Evolutionary conservation across 306 rosid genomes (phyloP).

Genomic region (Begonia peltatifolia): DNA sequence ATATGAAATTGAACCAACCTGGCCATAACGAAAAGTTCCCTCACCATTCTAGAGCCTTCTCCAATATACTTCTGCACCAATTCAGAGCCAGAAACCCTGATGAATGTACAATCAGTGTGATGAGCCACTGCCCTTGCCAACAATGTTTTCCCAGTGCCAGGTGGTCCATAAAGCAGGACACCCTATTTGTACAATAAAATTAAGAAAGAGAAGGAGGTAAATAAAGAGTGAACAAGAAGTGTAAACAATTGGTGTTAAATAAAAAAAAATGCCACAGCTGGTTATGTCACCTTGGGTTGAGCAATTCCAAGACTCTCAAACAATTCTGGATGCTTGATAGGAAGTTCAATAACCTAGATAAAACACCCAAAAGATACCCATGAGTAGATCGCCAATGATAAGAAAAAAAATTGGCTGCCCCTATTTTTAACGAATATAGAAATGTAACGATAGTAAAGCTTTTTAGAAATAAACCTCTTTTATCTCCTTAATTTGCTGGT

Average conservation of each 20-base stretch:
- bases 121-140: constrained; percentile 99
- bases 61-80: constrained; percentile 97
- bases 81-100: constrained; percentile 98
- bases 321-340: constrained; percentile 94
- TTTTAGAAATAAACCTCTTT: constrained; percentile 49
- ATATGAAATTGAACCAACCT: constrained; percentile 42
- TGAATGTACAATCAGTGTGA: constrained; percentile 95
- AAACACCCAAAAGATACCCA: constrained; percentile 6
- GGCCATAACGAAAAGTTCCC: constrained; percentile 98
- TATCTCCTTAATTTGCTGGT: constrained; percentile 97
- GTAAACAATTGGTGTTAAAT: neutral
- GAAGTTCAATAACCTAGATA: constrained; percentile 83
- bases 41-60: constrained; percentile 99
- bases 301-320: constrained; percentile 99
- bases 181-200: constrained; percentile 29
- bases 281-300: constrained; percentile 75
- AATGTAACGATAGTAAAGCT: neutral
- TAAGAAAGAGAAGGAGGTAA: neutral
- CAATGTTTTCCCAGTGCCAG: constrained; percentile 95
- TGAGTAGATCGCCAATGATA: neutral
- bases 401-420: no score
- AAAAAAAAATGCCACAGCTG: neutral
- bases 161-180: constrained; percentile 89
- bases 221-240: neutral
- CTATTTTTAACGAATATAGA: constrained; percentile 2